A percentile compares a stretch with the other conserved stretches of the same genome.
Evolutionary conservation across 352 stramenopile genomes (phyloP).

Genomic region (Globisporangium camurandrum): DNA sequence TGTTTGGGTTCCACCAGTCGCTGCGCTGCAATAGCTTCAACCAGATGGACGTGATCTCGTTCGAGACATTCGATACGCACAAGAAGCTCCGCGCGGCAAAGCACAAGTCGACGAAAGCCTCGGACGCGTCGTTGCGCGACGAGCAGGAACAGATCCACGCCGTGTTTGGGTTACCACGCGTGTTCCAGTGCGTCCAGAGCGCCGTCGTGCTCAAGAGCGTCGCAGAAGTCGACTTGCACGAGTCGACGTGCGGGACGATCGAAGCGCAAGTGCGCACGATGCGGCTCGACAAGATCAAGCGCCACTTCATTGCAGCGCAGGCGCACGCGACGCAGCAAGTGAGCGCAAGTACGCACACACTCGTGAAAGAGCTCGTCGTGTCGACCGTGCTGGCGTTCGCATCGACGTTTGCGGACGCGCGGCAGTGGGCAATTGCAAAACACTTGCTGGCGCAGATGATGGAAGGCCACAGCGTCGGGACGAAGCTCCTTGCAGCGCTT

Average conservation of each 20-base stretch:
- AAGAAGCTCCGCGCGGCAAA: conserved; percentile 38
- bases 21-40: conserved; percentile 79
- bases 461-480: neutral
- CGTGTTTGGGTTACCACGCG: conserved; percentile 35
- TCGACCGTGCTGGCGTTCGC: conserved; percentile 52
- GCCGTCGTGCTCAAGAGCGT: conserved; percentile 48
- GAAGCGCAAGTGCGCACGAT: conserved; percentile 39
- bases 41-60: conserved; percentile 55
- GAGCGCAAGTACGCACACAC: conserved; percentile 12
- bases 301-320: conserved; percentile 27
- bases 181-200: conserved; percentile 54
- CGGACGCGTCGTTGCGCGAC: conserved; percentile 17
- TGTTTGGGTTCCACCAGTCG: conserved; percentile 73
- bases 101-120: conserved; percentile 12
- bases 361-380: conserved; percentile 39
- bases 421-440: conserved; percentile 22
- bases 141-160: conserved; percentile 37
- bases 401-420: conserved; percentile 22
- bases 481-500: conserved; percentile 5
- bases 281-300: conserved; percentile 42
- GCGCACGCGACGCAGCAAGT: conserved; percentile 14
- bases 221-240: conserved; percentile 47
- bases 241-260: conserved; percentile 46
- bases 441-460: conserved; percentile 5
- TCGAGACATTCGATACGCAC: conserved; percentile 69